These are phyloP conservation scores for Thelonectria olida DNA, from an alignment of 2,329 filamentous ascomycete genomes.

Conservation along the genomic window DNA sequence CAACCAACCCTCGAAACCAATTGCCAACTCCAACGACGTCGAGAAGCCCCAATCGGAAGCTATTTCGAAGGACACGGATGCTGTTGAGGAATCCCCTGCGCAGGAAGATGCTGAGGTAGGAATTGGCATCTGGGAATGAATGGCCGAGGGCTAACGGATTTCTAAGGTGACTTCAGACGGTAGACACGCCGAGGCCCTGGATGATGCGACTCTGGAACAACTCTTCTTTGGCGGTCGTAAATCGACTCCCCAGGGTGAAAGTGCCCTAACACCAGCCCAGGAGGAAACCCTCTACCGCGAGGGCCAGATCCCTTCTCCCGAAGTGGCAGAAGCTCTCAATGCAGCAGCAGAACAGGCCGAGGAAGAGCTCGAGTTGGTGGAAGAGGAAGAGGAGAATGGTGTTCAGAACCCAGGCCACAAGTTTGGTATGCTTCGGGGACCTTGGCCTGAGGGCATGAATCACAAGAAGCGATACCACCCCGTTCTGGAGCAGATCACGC, in stretches of 20 bases:
- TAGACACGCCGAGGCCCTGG: slow-evolving; percentile 38
- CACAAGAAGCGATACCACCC: slow-evolving; percentile 87
- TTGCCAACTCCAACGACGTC: slow-evolving; percentile 25
- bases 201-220: slow-evolving; percentile 49
- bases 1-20: slow-evolving; percentile 35
- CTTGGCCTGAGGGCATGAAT: slow-evolving; percentile 69
- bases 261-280: slow-evolving; percentile 53
- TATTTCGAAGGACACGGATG: slow-evolving; percentile 3
- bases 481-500: slow-evolving; percentile 86
- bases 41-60: slow-evolving; percentile 19
- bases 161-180: slow-evolving; percentile 23
- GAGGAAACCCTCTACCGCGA: slow-evolving; percentile 54
- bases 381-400: slow-evolving; percentile 22
- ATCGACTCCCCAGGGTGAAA: slow-evolving; percentile 41
- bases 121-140: slow-evolving; percentile 24
- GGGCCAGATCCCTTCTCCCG: slow-evolving; percentile 50
- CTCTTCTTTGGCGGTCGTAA: slow-evolving; percentile 48
- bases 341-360: slow-evolving; percentile 31
- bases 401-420: slow-evolving; percentile 70
- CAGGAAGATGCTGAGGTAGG: slow-evolving; percentile 34
- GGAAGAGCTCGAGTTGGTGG: slow-evolving; percentile 23
- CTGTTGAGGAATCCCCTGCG: slow-evolving; percentile 9
- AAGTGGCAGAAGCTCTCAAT: slow-evolving; percentile 44
- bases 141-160: slow-evolving; percentile 26
- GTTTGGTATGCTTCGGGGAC: slow-evolving; percentile 76